Evolutionary conservation across 768 basidiomycete genomes (phyloP).

Genomic region (Pleurotus salmoneostramineus): DNA sequence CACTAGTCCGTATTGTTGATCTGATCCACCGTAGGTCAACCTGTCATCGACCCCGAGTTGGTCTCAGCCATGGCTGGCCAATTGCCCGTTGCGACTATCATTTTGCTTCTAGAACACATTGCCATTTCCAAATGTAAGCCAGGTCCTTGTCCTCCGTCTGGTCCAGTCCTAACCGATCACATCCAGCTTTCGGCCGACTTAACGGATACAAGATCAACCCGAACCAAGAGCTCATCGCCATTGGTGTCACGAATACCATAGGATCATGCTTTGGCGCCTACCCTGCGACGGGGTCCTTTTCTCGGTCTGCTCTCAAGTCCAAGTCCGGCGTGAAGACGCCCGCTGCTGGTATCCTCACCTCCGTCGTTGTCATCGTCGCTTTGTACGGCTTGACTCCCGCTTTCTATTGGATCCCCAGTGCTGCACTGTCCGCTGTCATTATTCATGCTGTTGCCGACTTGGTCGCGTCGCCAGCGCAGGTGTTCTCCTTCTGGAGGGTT

Average conservation of each 20-base stretch:
- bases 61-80: slow-evolving; percentile 68
- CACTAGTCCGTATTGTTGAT: not conserved
- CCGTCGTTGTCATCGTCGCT: slow-evolving; percentile 87
- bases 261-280: slow-evolving; percentile 91
- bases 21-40: slow-evolving; percentile 18
- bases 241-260: slow-evolving; percentile 93
- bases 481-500: slow-evolving; percentile 90
- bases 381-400: slow-evolving; percentile 92
- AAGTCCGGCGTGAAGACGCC: slow-evolving; percentile 99
- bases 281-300: slow-evolving; percentile 97
- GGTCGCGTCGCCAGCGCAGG: slow-evolving; percentile 74
- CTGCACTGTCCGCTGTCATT: slow-evolving; percentile 87
- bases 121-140: slow-evolving; percentile 88
- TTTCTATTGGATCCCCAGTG: slow-evolving; percentile 86
- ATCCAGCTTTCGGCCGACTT: slow-evolving; percentile 82
- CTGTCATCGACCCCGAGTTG: slow-evolving; percentile 38
- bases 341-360: slow-evolving; percentile 79
- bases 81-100: slow-evolving; percentile 82
- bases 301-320: slow-evolving; percentile 92
- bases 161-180: not conserved
- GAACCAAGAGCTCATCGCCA: slow-evolving; percentile 93
- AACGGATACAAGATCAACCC: slow-evolving; percentile 94
- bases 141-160: not conserved
- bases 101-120: slow-evolving; percentile 92
- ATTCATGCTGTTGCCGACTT: slow-evolving; percentile 91